Base-by-base conservation (phyloP, 2,329 filamentous ascomycete species). In the Cyphellophora attinorum region DNA sequence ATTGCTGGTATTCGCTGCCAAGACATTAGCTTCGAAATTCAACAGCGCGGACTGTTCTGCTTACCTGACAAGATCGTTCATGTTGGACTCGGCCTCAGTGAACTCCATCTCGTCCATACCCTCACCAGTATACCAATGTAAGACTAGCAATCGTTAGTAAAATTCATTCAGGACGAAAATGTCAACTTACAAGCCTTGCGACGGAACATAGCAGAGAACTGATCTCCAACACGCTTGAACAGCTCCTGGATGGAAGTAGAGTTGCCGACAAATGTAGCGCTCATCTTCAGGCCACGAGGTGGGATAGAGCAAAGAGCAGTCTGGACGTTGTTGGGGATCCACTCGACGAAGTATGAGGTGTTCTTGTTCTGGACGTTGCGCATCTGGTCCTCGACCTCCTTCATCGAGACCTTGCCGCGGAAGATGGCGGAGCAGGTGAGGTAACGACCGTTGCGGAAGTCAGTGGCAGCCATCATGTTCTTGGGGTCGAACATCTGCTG, bases 81-180 rank as follows among this genome's bases (percentile, higher is more conserved):
- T 96, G 77, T 98, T 98, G 70, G 85, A 93, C 81, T 98, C 91
- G 55, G 91, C 91, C 78, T 98, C 91, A 61, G 91, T 98, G 76
- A 98, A 98, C 74, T 98, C 91, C 91, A 98, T 96, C 81, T 98
- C 91, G 70, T 98, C 91, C 91, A 98, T 98, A 72, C 91, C 91
- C 78, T 98, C 91, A 61, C 88, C 88, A 79, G 91, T 98, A 74
- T 98, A 98, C 91, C 91, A 98, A 76, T 96, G 91, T 79, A 98
- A 85, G 86, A 98, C 21, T 25, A n/a, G 8, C 8, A 8, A 25
- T 25, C n/a, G 21, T 25, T 25, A 25, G 21, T 25, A 8, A n/a
- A 25, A n/a, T 8, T 25, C n/a, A n/a, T 8, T 8, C 21, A 8
- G n/a, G 21, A 8, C n/a, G n/a, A n/a, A 25, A 25, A 25, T 8